Conservation (phyloP, 108 stramenopile species). For the Skeletonema tropicum region DNA sequence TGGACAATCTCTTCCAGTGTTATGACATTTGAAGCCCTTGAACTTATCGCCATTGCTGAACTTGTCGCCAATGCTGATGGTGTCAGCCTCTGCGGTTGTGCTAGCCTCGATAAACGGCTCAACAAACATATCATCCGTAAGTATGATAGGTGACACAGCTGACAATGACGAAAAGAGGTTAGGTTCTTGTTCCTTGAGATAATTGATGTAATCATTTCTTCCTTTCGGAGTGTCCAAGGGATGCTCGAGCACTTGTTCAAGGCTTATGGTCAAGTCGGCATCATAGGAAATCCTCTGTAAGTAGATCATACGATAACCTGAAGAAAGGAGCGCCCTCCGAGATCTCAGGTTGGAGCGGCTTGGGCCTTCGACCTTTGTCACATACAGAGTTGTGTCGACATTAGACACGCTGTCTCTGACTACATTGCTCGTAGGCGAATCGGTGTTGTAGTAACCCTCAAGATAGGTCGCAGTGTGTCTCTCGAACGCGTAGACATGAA, state of each 20-base stretch:
- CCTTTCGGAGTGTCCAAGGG: constrained; percentile 25
- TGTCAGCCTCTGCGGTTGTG: not conserved
- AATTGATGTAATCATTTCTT: constrained; percentile 30
- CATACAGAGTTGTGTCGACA: not conserved
- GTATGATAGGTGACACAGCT: not conserved
- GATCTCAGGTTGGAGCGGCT: not conserved
- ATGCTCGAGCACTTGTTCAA: constrained; percentile 25
- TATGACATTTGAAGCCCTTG: not conserved
- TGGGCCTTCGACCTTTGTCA: constrained; percentile 4
- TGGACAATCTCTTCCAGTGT: constrained; percentile 11
- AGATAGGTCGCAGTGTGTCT: not conserved
- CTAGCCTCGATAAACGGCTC: not conserved
- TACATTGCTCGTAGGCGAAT: not conserved
- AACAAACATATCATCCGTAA: constrained; percentile 13
- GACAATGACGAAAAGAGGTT: not conserved
- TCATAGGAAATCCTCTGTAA: constrained; percentile 25
- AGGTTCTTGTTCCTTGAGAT: constrained; percentile 3
- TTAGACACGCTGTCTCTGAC: not conserved
- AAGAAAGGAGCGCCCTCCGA: not conserved
- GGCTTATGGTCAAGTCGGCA: constrained; percentile 8
- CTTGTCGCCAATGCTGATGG: not conserved
- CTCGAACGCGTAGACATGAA: not conserved
- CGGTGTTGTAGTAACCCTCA: constrained; percentile 2
- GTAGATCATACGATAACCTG: constrained; percentile 30
- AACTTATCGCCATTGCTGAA: not conserved